phyloP scores from a whole-genome alignment of 257 asterid species.

The Penstemon barbatus region DNA sequence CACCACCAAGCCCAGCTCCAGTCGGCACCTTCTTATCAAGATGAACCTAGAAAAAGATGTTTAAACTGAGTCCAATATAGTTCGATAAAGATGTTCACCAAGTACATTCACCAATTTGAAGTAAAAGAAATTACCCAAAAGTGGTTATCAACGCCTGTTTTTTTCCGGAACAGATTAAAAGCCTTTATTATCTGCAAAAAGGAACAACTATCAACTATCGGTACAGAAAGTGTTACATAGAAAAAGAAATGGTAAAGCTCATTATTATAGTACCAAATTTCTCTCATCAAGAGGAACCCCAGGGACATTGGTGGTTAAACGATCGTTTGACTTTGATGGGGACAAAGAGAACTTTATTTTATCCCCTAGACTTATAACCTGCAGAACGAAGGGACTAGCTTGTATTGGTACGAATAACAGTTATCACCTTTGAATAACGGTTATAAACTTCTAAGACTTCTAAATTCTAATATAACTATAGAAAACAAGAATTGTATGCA shows the following conservation, averaged over 20 bases:
- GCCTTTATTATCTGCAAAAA: constrained; percentile 92
- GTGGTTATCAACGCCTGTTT: constrained; percentile 73
- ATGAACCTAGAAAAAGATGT: constrained; percentile 55
- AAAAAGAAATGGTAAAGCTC: constrained; percentile 15
- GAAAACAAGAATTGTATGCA: not conserved
- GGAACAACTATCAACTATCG: constrained; percentile 17
- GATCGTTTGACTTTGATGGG: constrained; percentile 76
- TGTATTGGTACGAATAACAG: not conserved
- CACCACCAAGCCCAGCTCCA: constrained; percentile 99
- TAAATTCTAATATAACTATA: not conserved
- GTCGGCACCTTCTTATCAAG: constrained; percentile 95
- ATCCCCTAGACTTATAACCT: constrained; percentile 96
- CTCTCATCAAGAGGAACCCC: constrained; percentile 85
- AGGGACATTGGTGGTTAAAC: constrained; percentile 70
- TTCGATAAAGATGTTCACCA: not conserved
- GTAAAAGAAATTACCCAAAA: constrained; percentile 62
- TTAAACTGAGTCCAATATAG: not conserved
- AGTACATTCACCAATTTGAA: not conserved
- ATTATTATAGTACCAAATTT: constrained; percentile 56
- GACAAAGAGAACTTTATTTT: constrained; percentile 80
- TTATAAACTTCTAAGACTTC: constrained; percentile 22
- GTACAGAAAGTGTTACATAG: not conserved
- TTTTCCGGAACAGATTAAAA: constrained; percentile 86
- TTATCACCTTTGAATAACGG: not conserved
- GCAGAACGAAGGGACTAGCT: constrained; percentile 30